Evolutionary conservation across 306 rosid genomes (phyloP).

Genomic region (Senna siamea): DNA sequence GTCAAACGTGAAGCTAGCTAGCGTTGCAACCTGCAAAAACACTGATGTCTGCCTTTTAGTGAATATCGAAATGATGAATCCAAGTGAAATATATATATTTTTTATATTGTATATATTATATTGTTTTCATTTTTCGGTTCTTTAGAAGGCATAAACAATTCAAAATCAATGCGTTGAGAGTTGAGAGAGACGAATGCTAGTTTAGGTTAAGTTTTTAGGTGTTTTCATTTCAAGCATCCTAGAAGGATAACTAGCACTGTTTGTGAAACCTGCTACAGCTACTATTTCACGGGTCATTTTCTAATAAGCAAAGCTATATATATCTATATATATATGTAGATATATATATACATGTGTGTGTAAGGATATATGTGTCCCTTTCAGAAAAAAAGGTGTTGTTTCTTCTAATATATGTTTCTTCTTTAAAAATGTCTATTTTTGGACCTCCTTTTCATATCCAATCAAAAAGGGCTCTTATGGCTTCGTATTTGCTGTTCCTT

Average conservation of each 20-base stretch:
- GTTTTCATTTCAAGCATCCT: constrained; percentile 44
- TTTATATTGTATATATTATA: not conserved
- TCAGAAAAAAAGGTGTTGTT: constrained; percentile 41
- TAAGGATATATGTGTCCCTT: constrained; percentile 54
- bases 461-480: constrained; percentile 62
- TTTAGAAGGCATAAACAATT: not conserved
- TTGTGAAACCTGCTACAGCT: no score
- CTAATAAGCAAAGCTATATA: constrained; percentile 21
- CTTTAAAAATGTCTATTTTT: constrained; percentile 56
- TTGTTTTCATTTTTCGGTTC: not conserved
- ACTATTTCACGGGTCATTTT: constrained; percentile 59
- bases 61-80: constrained; percentile 1
- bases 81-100: not conserved
- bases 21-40: constrained; percentile 45
- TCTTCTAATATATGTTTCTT: not conserved
- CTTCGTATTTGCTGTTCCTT: constrained; percentile 63
- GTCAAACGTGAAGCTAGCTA: constrained; percentile 44
- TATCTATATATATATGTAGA: no score
- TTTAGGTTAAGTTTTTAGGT: constrained; percentile 19
- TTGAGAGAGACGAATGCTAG: constrained; percentile 1
- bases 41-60: constrained; percentile 32
- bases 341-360: no score
- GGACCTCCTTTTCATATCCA: constrained; percentile 51
- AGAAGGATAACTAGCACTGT: constrained; percentile 26
- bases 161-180: constrained; percentile 23